phyloP scores from a whole-genome alignment of 805 yeast species.

The Cyberlindnera nakhonratchasimensis region DNA sequence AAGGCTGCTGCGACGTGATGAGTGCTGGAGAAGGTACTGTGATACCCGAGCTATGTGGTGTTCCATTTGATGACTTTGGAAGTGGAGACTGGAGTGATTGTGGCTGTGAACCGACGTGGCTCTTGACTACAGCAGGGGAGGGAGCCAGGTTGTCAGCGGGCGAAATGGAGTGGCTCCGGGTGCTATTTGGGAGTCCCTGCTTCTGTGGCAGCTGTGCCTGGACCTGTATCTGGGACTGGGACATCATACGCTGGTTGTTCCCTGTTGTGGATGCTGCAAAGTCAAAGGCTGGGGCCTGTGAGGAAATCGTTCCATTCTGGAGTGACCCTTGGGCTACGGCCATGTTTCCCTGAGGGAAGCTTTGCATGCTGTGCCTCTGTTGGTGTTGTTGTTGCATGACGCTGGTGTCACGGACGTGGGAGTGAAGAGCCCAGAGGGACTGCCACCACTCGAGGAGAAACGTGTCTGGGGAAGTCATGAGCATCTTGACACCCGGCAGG shows the following conservation, averaged over 20 bases:
- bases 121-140: conserved; percentile 4
- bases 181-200: not conserved
- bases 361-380: too few species aligned
- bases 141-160: conserved; percentile 5
- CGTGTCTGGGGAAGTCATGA: conserved; percentile 42
- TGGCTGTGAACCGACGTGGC: conserved; percentile 4
- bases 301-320: too few species aligned
- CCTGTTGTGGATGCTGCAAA: too few species aligned
- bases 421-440: conserved; percentile 46
- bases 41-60: conserved; percentile 14
- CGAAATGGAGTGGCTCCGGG: conserved; percentile 6
- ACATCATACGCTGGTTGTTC: not conserved
- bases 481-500: conserved; percentile 35
- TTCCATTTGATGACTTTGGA: conserved; percentile 19
- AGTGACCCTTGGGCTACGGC: too few species aligned
- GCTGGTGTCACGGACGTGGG: conserved; percentile 37
- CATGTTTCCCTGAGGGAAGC: too few species aligned
- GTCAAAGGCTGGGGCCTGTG: too few species aligned
- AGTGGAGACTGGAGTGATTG: conserved; percentile 24
- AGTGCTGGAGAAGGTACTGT: conserved; percentile 21
- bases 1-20: not conserved
- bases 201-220: not conserved
- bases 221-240: not conserved
- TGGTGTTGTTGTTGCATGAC: conserved; percentile 16
- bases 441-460: conserved; percentile 59